Evolutionary conservation across 192 early-diverging fungal species (phyloP), one percentile per base, ranked within the genome.

Genomic region (Radiomyces spectabilis): DNA sequence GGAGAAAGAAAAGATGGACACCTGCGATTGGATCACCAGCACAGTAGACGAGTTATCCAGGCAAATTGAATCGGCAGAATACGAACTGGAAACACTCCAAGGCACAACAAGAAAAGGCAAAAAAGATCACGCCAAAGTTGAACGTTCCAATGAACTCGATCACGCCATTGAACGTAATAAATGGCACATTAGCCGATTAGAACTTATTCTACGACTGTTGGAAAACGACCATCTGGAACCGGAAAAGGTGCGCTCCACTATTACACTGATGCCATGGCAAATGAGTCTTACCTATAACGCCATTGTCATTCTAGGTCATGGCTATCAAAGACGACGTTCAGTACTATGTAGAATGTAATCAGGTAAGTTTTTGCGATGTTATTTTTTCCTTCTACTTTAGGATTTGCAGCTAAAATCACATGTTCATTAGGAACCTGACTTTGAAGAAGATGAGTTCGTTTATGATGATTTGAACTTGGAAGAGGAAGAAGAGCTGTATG

Each of bases 61-160:
- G 12, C 96, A 97, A 59, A 87, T 99, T 35, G 96, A 99, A 63
- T 80, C 81, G n/a, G 72, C 89, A 31, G 96, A 99, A 68, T 88
- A 90, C 19, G 89, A 97, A 58, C 75, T 85, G 16, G 96, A 99
- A 73, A 81, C 44, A 42, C 74, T 76, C 66, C 71, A 78, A 61
- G 71, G 57, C 43, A 76, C 54, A 44, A 68, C 84, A 55, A 83
- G 87, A 60, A 88, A 86, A 58, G 82, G 85, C 59, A 88, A 88
- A 49, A 88, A 85, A 54, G 92, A 97, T 53, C 63, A 79, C 29
- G 62, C 65, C 29, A 93, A 94, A 52, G 63, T 65, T 16, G 94
- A 97, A 50, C 75, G 84, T 61, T 55, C 91, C 51, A 65, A 61
- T 4, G 73, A 76, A 43, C 64, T 97, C 33, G 87, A 91, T 29